A percentile compares a stretch with the other conserved stretches of the same genome.
Conservation (phyloP, 2,329 filamentous ascomycete species). For the Cladophialophora psammophila region DNA sequence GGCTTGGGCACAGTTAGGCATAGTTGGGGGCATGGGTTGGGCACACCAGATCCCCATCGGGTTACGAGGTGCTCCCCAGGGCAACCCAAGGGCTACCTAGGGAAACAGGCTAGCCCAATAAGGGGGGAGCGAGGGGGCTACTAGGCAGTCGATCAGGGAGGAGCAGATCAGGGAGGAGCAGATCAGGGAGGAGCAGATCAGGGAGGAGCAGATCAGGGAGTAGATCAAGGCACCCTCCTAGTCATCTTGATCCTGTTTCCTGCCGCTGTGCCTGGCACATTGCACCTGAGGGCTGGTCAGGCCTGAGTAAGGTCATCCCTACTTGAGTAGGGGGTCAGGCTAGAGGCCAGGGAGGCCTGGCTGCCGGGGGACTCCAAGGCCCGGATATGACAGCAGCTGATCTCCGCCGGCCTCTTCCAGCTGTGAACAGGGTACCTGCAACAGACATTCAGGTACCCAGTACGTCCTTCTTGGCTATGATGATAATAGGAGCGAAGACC, state of each 20-base stretch:
- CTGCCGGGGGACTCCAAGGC: not conserved
- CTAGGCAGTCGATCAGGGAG: not conserved
- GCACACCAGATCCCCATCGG: constrained; percentile 4
- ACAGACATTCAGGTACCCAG: too few species aligned
- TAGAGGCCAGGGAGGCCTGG: not conserved
- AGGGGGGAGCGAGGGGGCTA: not conserved
- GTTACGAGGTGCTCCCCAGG: not conserved
- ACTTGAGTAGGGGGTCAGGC: too few species aligned
- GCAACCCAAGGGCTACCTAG: not conserved
- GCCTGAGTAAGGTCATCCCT: too few species aligned
- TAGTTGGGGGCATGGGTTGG: not conserved
- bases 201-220: not conserved
- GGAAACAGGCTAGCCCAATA: not conserved
- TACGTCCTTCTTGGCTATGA: too few species aligned
- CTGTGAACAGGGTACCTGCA: too few species aligned
- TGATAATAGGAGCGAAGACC: not conserved
- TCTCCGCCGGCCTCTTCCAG: not conserved
- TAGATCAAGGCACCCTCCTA: not conserved
- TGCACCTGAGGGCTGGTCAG: not conserved
- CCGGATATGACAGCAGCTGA: constrained; percentile 3
- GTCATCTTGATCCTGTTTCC: not conserved
- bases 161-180: not conserved
- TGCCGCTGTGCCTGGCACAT: not conserved
- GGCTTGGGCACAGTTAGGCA: not conserved
- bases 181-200: constrained; percentile 6